Base-by-base conservation (phyloP, 2,329 filamentous ascomycete species). In the Cladosporium colombiae region DNA sequence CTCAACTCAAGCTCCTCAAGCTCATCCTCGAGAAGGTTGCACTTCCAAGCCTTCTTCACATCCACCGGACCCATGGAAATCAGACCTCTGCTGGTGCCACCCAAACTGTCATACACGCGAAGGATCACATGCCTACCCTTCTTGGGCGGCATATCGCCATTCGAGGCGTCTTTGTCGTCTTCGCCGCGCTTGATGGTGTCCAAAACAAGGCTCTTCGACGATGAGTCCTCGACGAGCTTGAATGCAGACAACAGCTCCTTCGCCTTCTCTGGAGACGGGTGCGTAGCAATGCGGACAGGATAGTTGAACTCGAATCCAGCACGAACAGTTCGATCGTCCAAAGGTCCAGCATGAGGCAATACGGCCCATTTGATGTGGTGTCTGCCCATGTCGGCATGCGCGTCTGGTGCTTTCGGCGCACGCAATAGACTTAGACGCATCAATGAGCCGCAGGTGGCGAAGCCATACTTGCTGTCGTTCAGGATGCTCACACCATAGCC, bases 381-480 rank as follows among this genome's bases (percentile, higher is more conserved):
- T 59, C 70, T 70, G 56, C 78, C 94, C 93, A 98, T 97, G 76
- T 98, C 94, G 49, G 94, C 94, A 73, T 97, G 89, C 6, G 88
- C 93, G 77, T 98, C 94, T 0, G 94, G 94, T 0, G 94, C 93
- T 77, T 98, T 98, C 25, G 94, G 91, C 6, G 93, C 89, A 49
- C 94, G 89, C 21, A 97, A 85, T 23, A 98, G 84, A 16, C 90
- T 93, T 11, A 98, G 83, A 5, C 94, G 88, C 94, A 98, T 98
- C 64, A 93, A 78, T 75, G 91, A 95, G 52, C 94, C 94, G 56
- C 86, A 88, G 16, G 93, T 96, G 25, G 94, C 94, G 75, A 98
- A 98, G 21, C 94, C 94, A 75, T 97, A 98, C 78, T 97, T 97
- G 81, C 89, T 92, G 78, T 98, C 93, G 75, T 98, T 98, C 66